Evolutionary conservation across 495 filamentous ascomycete species (phyloP), one percentile per base, ranked within the genome.

Genomic region (Penicillium nucicola): DNA sequence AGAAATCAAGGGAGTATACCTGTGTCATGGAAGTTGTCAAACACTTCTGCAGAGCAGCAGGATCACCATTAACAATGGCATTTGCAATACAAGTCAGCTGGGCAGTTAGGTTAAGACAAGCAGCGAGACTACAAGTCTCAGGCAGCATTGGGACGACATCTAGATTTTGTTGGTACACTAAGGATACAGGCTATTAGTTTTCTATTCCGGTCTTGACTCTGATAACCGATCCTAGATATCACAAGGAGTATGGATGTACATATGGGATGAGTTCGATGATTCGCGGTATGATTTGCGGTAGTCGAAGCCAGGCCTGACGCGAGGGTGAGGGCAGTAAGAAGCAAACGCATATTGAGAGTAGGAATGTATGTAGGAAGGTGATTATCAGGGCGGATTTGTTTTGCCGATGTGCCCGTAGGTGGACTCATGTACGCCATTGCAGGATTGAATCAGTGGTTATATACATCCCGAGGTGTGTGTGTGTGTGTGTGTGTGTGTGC

Each of bases 61-160:
- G 35, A 30, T 62, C 59, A 7, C 51, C 56, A 32, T 47, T 39
- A 9, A 19, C 35, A 19, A 62, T 20, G 4, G 62, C 62, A 1
- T 57, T 60, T 1, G 52, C 34, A 25, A 62, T 48, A 19, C 62
- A 65, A 3, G 42, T 53, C 9, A 60, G 18, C 14, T 55, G 52
- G 11, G 53, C 53, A 9, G 36, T 39, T 9, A 65, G 42, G n/a
- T 50, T 50, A 23, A 62, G 31, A 22, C 62, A 65, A 13, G 62
- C 53, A 3, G 47, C 45, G 15, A 57, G 39, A 28, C 51, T 62
- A 22, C 62, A 65, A 2, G 50, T 38, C 15, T 53, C 53, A 9
- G 62, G 59, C n/a, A 53, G 31, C 33, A 50, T 53, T 7, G 49
- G 47, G 28, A 57, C 44, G 8, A 55, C 15, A 5, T 37, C 32